Evolutionary conservation across 345 rosid genomes (phyloP).

Genomic region (Populus davidiana): DNA sequence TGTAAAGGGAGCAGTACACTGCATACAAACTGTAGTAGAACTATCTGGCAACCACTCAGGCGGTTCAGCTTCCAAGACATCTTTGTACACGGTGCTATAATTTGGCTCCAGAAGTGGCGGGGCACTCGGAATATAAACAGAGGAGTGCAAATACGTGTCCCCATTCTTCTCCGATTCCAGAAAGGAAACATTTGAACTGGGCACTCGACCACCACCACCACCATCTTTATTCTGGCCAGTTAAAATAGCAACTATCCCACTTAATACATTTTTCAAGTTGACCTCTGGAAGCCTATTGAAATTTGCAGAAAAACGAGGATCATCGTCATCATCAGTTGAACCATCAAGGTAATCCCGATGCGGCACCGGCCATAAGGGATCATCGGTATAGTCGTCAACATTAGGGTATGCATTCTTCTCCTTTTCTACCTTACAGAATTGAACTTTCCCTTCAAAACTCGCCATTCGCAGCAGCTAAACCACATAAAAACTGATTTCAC

Average conservation of each 20-base stretch:
- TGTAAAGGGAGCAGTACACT: conserved; percentile 73
- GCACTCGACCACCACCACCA: conserved; percentile 21
- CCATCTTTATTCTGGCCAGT: conserved; percentile 60
- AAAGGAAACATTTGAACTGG: conserved; percentile 71
- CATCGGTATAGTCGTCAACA: conserved; percentile 6
- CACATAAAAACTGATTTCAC: background rate
- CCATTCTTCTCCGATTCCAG: conserved; percentile 73
- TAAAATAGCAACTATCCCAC: conserved; percentile 72
- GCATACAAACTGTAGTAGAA: conserved; percentile 70
- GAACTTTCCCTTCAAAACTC: conserved; percentile 21
- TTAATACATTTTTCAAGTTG: conserved; percentile 74
- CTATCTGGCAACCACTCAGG: conserved; percentile 98
- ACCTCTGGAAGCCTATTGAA: conserved; percentile 51
- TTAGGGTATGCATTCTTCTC: conserved; percentile 21
- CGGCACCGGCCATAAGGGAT: conserved; percentile 10
- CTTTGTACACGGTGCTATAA: conserved; percentile 56
- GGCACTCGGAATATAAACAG: conserved; percentile 93
- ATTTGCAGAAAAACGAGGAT: conserved; percentile 18
- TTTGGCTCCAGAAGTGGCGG: conserved; percentile 78
- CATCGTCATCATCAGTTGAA: conserved; percentile 49
- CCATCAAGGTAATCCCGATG: conserved; percentile 42
- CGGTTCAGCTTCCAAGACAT: conserved; percentile 78
- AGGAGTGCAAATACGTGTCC: conserved; percentile 69
- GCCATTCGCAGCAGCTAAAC: conserved; percentile 10
- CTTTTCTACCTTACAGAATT: conserved; percentile 2